phyloP scores from a whole-genome alignment of 257 asterid genomes.

The Solanum sitiens region DNA sequence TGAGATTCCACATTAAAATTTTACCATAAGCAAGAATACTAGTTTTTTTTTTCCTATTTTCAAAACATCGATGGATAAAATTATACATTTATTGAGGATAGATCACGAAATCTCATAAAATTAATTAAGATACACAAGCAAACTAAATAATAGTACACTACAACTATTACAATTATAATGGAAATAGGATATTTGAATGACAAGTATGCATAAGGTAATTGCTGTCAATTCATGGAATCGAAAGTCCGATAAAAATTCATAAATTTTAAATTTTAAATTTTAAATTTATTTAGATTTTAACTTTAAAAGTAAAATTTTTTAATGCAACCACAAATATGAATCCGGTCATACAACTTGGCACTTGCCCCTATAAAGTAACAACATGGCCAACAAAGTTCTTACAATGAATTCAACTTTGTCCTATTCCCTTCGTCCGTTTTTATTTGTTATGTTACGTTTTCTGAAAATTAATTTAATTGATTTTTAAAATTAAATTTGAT shows the following conservation, averaged over 20 bases:
- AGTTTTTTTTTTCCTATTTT: not conserved
- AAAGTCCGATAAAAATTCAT: no score
- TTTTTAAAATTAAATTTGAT: no score
- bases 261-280: no score
- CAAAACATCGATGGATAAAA: not conserved
- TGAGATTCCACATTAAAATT: not conserved
- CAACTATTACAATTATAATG: not conserved
- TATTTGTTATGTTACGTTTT: no score
- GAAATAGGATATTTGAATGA: not conserved
- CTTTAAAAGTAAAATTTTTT: no score
- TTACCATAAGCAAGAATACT: not conserved
- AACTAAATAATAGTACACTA: no score
- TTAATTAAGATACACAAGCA: not conserved
- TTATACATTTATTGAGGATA: not conserved
- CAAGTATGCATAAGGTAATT: not conserved
- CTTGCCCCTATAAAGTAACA: not conserved
- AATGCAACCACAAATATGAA: not conserved
- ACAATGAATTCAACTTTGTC: no score
- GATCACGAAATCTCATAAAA: not conserved
- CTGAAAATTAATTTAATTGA: no score
- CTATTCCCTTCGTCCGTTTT: accelerated
- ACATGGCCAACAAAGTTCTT: no score
- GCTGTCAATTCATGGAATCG: not conserved
- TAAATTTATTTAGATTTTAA: no score
- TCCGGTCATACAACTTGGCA: not conserved